Evolutionary conservation across 2,329 filamentous ascomycete genomes (phyloP), one percentile per base, ranked within the genome.

Genomic region (Ascochyta fabae): DNA sequence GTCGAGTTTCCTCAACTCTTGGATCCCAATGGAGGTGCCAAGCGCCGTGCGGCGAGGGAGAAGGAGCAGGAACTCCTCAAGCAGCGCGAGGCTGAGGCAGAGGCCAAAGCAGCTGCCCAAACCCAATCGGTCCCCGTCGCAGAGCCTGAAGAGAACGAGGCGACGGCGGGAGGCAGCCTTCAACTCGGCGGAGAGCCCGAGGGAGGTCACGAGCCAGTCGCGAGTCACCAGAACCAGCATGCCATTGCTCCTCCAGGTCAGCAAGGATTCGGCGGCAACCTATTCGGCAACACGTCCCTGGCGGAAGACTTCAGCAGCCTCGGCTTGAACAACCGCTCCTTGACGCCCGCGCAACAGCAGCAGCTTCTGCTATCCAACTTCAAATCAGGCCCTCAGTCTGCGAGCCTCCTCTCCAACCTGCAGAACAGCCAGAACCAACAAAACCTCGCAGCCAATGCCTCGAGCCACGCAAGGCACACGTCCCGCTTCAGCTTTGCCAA

Each of bases 131-230:
- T 53, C 23, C 53, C 67, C 22, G 47, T 55, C 26, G 51, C 62
- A 38, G 81, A 83, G 40, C 81, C 83, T 26, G 92, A 96, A 61
- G 91, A 91, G 53, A 86, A 87, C 1, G 92, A 95, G 75, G 88
- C 71, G 19, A 90, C 72, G 10, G 72, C 69, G 31, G 72, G 90
- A 63, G 91, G 90, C 13, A 98, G 94, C 72, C 81, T 95, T 54
- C 93, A 96, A 55, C 83, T 98, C 16, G 94, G 94, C 53, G 94
- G 94, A 39, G 94, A 98, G 72, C 94, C 94, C 0, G 94, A 98
- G 72, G 92, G 96, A 63, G 83, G 85, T 6, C 71, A 72, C 59
- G 88, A 91, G 79, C 83, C 64, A 71, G 74, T 42, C 83, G 83
- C 66, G 36, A 82, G 84, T 39, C 84, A 85, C 55, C 84, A 87